These are phyloP conservation scores for Alternaria sp. DNA, from an alignment of 2,329 filamentous ascomycete genomes.

Conservation along the genomic window DNA sequence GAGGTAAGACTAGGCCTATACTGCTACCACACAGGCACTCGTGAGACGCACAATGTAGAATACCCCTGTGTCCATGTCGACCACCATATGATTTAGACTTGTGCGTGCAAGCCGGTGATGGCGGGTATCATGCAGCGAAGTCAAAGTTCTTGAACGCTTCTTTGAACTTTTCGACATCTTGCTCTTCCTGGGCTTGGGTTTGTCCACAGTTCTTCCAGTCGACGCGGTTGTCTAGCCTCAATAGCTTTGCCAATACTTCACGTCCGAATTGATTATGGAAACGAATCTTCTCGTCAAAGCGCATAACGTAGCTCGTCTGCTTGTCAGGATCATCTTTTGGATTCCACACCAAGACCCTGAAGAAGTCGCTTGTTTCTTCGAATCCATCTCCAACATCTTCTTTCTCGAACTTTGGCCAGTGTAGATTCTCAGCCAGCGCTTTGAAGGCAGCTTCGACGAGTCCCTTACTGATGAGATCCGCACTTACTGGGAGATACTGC, in stretches of 20 bases:
- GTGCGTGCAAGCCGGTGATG: neutral
- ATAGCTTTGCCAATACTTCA: conserved; percentile 84
- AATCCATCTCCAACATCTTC: conserved; percentile 53
- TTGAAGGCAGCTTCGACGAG: conserved; percentile 89
- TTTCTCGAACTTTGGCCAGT: conserved; percentile 63
- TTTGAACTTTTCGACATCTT: conserved; percentile 81
- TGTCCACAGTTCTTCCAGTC: conserved; percentile 89
- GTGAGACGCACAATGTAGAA: neutral
- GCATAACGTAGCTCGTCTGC: conserved; percentile 77
- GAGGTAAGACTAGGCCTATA: neutral
- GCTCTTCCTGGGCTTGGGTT: conserved; percentile 76
- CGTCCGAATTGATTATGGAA: conserved; percentile 94
- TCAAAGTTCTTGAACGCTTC: conserved; percentile 85
- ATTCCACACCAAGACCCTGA: conserved; percentile 82
- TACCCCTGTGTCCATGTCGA: neutral
- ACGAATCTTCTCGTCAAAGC: conserved; percentile 72
- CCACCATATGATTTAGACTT: neutral
- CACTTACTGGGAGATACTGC: conserved; percentile 85
- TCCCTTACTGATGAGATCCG: conserved; percentile 72
- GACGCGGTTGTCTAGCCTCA: conserved; percentile 78
- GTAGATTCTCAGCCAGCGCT: conserved; percentile 81
- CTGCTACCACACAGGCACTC: neutral
- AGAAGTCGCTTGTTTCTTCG: conserved; percentile 67
- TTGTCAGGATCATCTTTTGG: conserved; percentile 61
- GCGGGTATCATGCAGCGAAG: conserved; percentile 64